These are phyloP conservation scores for Auriscalpium orientale DNA, from an alignment of 768 basidiomycete species.

Conservation along the genomic window DNA sequence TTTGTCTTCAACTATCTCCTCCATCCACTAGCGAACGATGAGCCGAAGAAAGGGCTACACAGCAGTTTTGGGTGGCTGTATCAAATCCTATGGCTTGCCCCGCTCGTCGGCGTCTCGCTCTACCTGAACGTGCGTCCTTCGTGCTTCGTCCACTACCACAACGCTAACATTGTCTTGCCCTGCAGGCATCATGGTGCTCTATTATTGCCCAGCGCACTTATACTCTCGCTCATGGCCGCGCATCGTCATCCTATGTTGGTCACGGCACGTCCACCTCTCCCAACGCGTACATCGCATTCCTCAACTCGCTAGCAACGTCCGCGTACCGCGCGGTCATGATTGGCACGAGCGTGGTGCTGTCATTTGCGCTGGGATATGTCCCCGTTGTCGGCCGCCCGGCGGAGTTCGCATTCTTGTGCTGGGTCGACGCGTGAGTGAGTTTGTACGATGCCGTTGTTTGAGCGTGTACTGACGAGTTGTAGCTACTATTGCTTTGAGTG, in stretches of 20 bases:
- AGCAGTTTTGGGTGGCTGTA: slow-evolving; percentile 72
- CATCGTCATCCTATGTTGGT: slow-evolving; percentile 25
- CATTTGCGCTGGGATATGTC: slow-evolving; percentile 53
- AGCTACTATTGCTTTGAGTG: slow-evolving; percentile 93
- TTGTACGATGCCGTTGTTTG: background rate
- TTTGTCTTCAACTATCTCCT: slow-evolving; percentile 71
- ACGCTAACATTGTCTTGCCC: slow-evolving; percentile 5
- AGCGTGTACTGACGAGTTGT: slow-evolving; percentile 1
- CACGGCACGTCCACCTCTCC: slow-evolving; percentile 41
- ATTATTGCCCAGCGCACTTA: slow-evolving; percentile 71
- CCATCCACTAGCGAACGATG: slow-evolving; percentile 54
- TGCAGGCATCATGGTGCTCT: slow-evolving; percentile 70
- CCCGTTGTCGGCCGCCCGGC: slow-evolving; percentile 56
- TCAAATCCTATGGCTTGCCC: slow-evolving; percentile 71
- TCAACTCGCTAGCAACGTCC: slow-evolving; percentile 70
- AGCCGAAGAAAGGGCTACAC: slow-evolving; percentile 59
- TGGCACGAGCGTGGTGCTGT: slow-evolving; percentile 62
- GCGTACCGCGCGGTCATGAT: slow-evolving; percentile 82
- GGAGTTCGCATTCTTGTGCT: slow-evolving; percentile 72
- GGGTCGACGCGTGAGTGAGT: slow-evolving; percentile 75
- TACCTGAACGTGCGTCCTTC: slow-evolving; percentile 66
- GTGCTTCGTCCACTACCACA: background rate
- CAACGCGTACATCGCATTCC: slow-evolving; percentile 58
- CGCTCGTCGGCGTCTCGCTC: slow-evolving; percentile 66
- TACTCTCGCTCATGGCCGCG: slow-evolving; percentile 54